A percentile compares a stretch with the other conserved stretches of the same genome.
Evolutionary conservation across 2,329 filamentous ascomycete species (phyloP).

Genomic region (Colletotrichum sp.): DNA sequence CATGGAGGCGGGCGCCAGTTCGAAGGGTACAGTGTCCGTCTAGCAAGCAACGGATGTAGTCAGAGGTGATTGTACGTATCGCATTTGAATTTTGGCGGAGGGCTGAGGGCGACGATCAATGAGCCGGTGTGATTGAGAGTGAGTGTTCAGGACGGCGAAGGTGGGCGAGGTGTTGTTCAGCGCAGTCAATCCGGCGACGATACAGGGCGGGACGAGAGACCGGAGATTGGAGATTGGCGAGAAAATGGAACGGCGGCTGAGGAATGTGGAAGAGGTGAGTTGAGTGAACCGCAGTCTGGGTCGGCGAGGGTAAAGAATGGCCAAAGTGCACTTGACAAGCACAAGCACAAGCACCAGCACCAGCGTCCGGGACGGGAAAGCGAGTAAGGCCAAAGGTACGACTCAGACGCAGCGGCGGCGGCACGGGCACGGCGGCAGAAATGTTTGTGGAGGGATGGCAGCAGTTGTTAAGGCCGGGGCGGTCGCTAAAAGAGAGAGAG

Average conservation of each 20-base stretch:
- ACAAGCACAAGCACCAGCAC: not conserved
- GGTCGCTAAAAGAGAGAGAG: not conserved
- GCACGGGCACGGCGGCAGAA: not conserved
- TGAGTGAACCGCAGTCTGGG: not conserved
- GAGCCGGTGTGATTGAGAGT: not conserved
- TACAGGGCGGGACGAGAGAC: not conserved
- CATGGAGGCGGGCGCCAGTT: conserved; percentile 19
- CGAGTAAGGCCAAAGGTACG: conserved; percentile 11
- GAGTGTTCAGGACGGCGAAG: not conserved
- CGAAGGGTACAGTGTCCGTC: not conserved
- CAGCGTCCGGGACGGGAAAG: not conserved
- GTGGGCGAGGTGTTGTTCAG: not conserved
- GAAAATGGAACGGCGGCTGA: not conserved
- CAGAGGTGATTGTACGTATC: not conserved
- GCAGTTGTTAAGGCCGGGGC: not conserved
- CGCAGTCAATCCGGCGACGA: not conserved
- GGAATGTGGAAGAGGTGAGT: not conserved
- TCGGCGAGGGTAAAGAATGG: not conserved
- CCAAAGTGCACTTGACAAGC: not conserved
- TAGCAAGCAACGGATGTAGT: not conserved
- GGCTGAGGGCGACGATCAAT: not conserved
- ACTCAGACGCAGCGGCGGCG: conserved; percentile 6
- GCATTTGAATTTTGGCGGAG: not conserved
- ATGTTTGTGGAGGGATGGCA: conserved; percentile 9
- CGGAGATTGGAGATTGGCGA: not conserved